Percentiles rank a stretch among this genome's conserved stretches.
Conservation (phyloP, 345 rosid species). For the Gossypium rotundifolium region DNA sequence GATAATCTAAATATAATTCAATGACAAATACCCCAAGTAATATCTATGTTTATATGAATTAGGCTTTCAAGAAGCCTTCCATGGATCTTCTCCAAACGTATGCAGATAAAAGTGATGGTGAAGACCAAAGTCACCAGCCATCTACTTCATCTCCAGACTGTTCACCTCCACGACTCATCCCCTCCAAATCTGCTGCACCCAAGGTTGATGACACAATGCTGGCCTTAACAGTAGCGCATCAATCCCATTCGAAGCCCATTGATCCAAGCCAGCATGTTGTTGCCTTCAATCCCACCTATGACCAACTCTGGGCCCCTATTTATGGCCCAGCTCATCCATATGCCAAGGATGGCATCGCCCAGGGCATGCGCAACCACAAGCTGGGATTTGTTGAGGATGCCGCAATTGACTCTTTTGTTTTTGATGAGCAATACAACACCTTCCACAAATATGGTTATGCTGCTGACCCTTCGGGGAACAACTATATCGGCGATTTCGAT, state of each 20-base stretch:
- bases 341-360: conserved; percentile 89
- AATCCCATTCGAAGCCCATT: conserved; percentile 53
- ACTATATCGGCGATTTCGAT: conserved; percentile 71
- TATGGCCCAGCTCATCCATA: conserved; percentile 82
- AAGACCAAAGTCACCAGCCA: conserved; percentile 24
- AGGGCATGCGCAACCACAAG: conserved; percentile 97
- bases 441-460: conserved; percentile 87
- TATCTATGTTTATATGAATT: background rate
- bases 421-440: conserved; percentile 91
- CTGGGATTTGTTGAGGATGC: conserved; percentile 96
- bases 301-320: conserved; percentile 94
- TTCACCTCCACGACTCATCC: conserved; percentile 70
- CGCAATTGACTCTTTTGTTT: conserved; percentile 68
- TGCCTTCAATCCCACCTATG: conserved; percentile 71
- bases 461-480: conserved; percentile 75
- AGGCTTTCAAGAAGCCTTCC: background rate
- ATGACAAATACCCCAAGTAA: too few species aligned
- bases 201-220: conserved; percentile 82
- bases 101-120: conserved; percentile 26
- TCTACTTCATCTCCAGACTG: conserved; percentile 52
- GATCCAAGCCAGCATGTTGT: conserved; percentile 76
- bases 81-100: conserved; percentile 58
- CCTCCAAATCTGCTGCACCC: conserved; percentile 80
- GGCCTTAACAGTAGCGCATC: conserved; percentile 66
- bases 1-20: background rate